Evolutionary conservation across 2,329 filamentous ascomycete species (phyloP).

Genomic region (Knufia petricola): DNA sequence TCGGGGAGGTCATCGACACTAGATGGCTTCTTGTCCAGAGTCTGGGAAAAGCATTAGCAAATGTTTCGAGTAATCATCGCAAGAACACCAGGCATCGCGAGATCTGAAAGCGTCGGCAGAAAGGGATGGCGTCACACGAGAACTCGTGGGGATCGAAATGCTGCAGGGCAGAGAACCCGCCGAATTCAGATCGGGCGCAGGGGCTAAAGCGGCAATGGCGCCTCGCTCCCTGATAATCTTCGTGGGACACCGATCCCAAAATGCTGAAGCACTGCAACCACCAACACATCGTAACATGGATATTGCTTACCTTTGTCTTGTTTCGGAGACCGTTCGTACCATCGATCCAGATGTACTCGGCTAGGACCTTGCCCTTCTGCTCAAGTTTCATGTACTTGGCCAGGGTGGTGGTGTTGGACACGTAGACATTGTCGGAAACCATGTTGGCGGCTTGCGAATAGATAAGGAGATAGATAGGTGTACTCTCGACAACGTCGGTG

Average conservation of each 20-base stretch:
- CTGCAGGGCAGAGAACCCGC: not conserved
- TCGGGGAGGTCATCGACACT: conserved; percentile 59
- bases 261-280: not conserved
- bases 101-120: not conserved
- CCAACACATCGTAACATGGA: too few relatives aligned
- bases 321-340: conserved; percentile 72
- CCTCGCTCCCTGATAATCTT: not conserved
- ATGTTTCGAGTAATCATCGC: not conserved
- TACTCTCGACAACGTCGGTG: not conserved
- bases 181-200: not conserved
- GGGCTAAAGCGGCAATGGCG: not conserved
- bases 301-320: conserved; percentile 78
- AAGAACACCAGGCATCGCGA: not conserved
- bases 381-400: conserved; percentile 85
- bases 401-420: conserved; percentile 46
- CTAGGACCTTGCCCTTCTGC: conserved; percentile 80
- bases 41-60: conserved; percentile 38
- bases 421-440: conserved; percentile 34
- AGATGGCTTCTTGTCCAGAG: conserved; percentile 49
- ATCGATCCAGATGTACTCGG: conserved; percentile 97
- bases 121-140: conserved; percentile 5
- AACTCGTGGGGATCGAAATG: not conserved
- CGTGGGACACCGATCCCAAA: not conserved
- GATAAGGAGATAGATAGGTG: conserved; percentile 1
- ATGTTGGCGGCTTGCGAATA: conserved; percentile 8